Evolutionary conservation across 257 asterid genomes (phyloP).

Genomic region (Petunia axillaris): DNA sequence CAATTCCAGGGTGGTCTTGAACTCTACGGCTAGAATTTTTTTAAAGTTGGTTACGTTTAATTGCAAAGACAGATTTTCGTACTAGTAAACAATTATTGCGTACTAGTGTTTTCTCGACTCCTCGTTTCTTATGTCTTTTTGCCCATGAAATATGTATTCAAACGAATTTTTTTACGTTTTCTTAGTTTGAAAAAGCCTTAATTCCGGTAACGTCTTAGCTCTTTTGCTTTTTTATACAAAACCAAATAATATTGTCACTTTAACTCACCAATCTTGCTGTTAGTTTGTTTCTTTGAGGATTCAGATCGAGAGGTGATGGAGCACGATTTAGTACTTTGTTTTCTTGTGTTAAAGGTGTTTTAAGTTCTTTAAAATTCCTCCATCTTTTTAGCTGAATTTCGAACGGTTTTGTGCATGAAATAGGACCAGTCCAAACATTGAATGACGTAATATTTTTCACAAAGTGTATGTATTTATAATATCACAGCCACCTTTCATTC

Average conservation of each 20-base stretch:
- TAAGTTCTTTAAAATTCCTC: constrained; percentile 5
- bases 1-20: background rate
- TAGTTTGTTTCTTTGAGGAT: background rate
- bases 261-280: background rate
- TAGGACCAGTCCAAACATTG: background rate
- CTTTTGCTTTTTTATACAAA: background rate
- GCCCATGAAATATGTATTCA: constrained; percentile 7
- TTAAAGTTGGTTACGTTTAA: background rate
- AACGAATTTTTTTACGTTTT: background rate
- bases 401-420: constrained; percentile 9
- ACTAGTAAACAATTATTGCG: constrained; percentile 2
- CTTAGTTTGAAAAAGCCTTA: background rate
- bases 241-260: background rate
- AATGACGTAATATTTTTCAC: constrained; percentile 5
- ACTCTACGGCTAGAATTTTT: constrained; percentile 7
- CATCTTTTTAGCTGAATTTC: background rate
- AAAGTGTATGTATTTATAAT: background rate
- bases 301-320: background rate
- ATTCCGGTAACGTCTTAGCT: background rate
- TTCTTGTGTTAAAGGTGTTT: constrained; percentile 15
- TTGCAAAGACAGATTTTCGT: background rate
- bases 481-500: constrained; percentile 20
- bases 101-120: constrained; percentile 19
- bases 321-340: background rate
- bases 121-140: background rate